phyloP scores from a whole-genome alignment of 2,329 filamentous ascomycete genomes.

The Lachnellula hyalina region DNA sequence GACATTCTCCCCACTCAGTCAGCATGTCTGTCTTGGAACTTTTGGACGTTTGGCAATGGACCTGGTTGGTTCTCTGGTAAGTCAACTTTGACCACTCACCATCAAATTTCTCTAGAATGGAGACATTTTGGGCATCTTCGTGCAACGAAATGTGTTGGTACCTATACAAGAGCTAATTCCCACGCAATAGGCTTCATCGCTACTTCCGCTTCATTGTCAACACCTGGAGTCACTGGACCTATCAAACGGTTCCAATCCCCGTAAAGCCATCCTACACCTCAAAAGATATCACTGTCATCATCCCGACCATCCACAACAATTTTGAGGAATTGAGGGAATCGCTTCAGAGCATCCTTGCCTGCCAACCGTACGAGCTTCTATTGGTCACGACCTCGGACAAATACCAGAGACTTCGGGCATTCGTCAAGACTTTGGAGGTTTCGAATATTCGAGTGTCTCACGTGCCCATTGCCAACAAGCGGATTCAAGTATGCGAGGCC shows the following conservation, averaged over 20 bases:
- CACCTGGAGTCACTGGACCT: slow-evolving; percentile 77
- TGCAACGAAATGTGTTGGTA: neutral
- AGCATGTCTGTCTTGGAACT: slow-evolving; percentile 8
- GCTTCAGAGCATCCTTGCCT: slow-evolving; percentile 69
- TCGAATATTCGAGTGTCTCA: slow-evolving; percentile 68
- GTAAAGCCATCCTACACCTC: slow-evolving; percentile 63
- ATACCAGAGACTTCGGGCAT: slow-evolving; percentile 59
- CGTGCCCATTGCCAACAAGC: slow-evolving; percentile 87
- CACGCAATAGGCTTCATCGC: slow-evolving; percentile 65
- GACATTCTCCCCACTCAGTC: neutral
- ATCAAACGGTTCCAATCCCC: slow-evolving; percentile 78
- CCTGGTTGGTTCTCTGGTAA: slow-evolving; percentile 24
- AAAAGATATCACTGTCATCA: slow-evolving; percentile 86
- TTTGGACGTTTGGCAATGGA: slow-evolving; percentile 14
- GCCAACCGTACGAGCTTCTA: slow-evolving; percentile 67
- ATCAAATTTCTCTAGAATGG: neutral
- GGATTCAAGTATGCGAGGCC: slow-evolving; percentile 85
- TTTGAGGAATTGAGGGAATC: slow-evolving; percentile 80
- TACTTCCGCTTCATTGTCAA: slow-evolving; percentile 84
- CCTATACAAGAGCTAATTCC: neutral
- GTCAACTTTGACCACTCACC: neutral
- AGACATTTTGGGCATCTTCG: neutral
- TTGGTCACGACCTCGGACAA: slow-evolving; percentile 85
- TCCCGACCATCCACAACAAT: slow-evolving; percentile 84
- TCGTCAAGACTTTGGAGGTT: slow-evolving; percentile 55